Percentiles rank a stretch among this genome's conserved stretches.
These are phyloP conservation scores for Amanita phalloides DNA, from an alignment of 768 basidiomycete species.

Conservation along the genomic window DNA sequence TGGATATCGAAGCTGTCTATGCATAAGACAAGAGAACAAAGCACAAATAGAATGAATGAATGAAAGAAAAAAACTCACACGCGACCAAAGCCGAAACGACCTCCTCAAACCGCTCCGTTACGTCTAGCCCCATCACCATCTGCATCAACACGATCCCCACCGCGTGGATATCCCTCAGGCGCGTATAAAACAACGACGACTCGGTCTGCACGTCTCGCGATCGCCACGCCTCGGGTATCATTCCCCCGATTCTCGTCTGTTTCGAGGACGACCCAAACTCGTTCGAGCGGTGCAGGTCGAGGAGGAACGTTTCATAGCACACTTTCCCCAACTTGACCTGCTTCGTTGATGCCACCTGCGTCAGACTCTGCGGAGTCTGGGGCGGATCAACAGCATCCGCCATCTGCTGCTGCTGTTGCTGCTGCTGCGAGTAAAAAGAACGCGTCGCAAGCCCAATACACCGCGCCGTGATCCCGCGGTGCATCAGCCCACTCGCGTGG, in stretches of 20 bases:
- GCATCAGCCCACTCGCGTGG: slow-evolving; percentile 55
- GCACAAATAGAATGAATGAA: too few species aligned
- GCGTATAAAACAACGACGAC: slow-evolving; percentile 63
- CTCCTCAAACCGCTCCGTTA: slow-evolving; percentile 42
- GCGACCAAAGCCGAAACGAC: slow-evolving; percentile 46
- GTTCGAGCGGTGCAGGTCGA: slow-evolving; percentile 81
- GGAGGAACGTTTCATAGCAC: slow-evolving; percentile 58
- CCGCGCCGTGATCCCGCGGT: slow-evolving; percentile 52
- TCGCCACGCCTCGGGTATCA: slow-evolving; percentile 36
- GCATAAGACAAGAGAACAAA: too few species aligned
- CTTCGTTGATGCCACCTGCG: slow-evolving; percentile 30
- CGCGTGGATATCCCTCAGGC: slow-evolving; percentile 72
- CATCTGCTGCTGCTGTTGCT: too few species aligned
- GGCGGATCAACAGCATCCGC: too few species aligned
- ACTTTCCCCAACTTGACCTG: slow-evolving; percentile 67
- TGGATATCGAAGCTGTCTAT: slow-evolving; percentile 13
- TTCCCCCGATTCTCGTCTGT: slow-evolving; percentile 11
- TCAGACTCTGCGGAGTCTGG: not conserved
- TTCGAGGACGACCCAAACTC: slow-evolving; percentile 42
- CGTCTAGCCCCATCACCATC: slow-evolving; percentile 76
- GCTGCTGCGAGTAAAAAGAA: not conserved
- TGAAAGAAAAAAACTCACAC: slow-evolving; percentile 26
- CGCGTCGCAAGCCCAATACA: slow-evolving; percentile 48
- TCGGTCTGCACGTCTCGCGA: slow-evolving; percentile 74
- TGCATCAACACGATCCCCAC: slow-evolving; percentile 73